Base-by-base conservation (phyloP, 2,329 filamentous ascomycete genomes). In the Aspergillus proliferans region DNA sequence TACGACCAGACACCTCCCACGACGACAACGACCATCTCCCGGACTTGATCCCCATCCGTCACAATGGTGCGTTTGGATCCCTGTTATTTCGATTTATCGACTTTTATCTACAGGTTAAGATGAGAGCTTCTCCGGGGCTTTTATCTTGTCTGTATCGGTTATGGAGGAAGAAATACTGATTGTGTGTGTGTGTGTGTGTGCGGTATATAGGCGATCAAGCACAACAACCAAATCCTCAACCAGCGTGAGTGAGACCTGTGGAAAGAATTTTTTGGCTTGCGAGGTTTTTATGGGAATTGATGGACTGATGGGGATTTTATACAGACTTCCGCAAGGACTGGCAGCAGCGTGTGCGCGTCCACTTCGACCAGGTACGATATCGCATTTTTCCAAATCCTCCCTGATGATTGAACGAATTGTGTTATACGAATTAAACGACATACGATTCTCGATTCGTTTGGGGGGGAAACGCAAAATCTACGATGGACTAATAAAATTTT, bases 321-420 rank as follows among this genome's bases (percentile, higher is more conserved):
- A 57, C 71, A 93, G 88, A 96, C 76, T 95, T 95, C 88, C 91
- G 89, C 81, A 96, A 95, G 89, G 91, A 98, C 84, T 98, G 93
- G 93, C 91, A 97, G 80, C 88, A 90, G 81, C 88, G 91, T 80
- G 93, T 98, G 74, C 88, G 90, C 80, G 88, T 88, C 78, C 93
- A 98, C 84, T 98, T 98, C 82, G 90, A 98, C 83, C 93, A 97
- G 90, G 92, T 95, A 92, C 76, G 77, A 73, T 74, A 68, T 76
- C 71, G 53, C 53, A 50, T 48, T 34, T 36, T 42, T 45, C 46
- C 45, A 49, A 51, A 47, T 30, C 45, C 46, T 34, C 46, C 43
- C 48, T 52, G 47, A 53, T 30, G 10, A 14, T 51, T 48, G 46
- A 58, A 45, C 52, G 46, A 58, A 47, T 42, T 44, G 50, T 38